Conservation (phyloP, 1,139 yeast species). For the Pichia sp. region DNA sequence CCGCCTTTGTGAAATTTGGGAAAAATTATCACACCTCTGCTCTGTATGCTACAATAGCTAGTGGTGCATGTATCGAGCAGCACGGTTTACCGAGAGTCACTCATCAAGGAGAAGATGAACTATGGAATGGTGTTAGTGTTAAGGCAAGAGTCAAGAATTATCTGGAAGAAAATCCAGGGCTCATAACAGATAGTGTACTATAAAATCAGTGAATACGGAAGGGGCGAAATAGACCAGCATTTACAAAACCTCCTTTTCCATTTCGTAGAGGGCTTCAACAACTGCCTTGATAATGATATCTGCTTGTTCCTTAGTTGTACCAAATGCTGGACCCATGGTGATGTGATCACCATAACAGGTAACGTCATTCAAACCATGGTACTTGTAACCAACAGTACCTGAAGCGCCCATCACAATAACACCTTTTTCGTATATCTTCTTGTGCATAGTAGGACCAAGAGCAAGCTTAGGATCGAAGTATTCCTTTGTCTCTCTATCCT, state of each 20-base stretch:
- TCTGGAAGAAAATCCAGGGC: conserved; percentile 7
- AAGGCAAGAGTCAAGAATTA: conserved; percentile 30
- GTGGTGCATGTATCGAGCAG: conserved; percentile 73
- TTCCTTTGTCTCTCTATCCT: conserved; percentile 43
- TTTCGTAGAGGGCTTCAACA: conserved; percentile 21
- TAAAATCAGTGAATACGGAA: background rate
- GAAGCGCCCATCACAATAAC: conserved; percentile 37
- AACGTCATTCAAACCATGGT: conserved; percentile 26
- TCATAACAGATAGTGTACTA: background rate
- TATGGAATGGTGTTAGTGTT: conserved; percentile 50
- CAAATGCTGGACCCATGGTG: conserved; percentile 46
- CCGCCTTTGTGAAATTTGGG: conserved; percentile 44
- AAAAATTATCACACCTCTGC: conserved; percentile 51
- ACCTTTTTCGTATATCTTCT: conserved; percentile 36
- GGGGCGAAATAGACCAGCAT: background rate
- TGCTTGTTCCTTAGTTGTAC: conserved; percentile 38
- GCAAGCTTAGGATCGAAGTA: conserved; percentile 32
- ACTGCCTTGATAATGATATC: conserved; percentile 34
- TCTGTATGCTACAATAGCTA: conserved; percentile 66
- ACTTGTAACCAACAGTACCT: conserved; percentile 30
- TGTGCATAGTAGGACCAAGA: conserved; percentile 31
- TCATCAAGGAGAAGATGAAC: conserved; percentile 20
- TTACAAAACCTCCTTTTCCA: conserved; percentile 19
- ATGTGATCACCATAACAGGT: conserved; percentile 38
- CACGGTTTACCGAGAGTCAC: conserved; percentile 54